Evolutionary conservation across 305 asterid genomes (phyloP).

Genomic region (Rubia tinctorum): DNA sequence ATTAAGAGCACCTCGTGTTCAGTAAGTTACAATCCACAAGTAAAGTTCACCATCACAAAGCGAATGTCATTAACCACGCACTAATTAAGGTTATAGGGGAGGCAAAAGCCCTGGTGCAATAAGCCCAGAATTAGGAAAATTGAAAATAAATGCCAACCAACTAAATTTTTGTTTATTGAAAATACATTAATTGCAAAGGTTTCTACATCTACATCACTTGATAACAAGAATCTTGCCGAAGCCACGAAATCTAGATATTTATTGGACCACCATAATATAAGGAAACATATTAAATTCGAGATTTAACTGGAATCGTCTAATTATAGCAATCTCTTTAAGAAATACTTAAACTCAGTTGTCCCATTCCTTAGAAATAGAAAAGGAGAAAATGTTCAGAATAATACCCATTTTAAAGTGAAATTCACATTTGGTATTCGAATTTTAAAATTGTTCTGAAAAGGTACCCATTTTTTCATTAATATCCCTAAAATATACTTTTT

Average conservation of each 20-base stretch:
- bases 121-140: neutral
- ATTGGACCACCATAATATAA: neutral
- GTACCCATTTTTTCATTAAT: too few relatives aligned
- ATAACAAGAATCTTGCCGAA: neutral
- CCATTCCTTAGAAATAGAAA: neutral
- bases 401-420: too few relatives aligned
- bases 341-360: neutral
- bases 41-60: neutral
- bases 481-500: too few relatives aligned
- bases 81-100: neutral
- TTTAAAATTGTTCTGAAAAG: too few relatives aligned
- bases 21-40: too few relatives aligned
- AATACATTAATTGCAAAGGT: conserved; percentile 2
- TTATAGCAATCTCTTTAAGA: neutral
- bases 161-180: neutral
- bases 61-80: neutral
- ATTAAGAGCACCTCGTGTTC: neutral
- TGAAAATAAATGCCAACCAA: neutral
- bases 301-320: neutral
- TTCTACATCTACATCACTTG: neutral
- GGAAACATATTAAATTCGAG: neutral
- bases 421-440: too few relatives aligned
- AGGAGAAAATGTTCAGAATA: too few relatives aligned
- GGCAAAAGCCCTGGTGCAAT: neutral
- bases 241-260: neutral